phyloP scores from a whole-genome alignment of 2,329 filamentous ascomycete genomes.

The Raffaelea arxii region DNA sequence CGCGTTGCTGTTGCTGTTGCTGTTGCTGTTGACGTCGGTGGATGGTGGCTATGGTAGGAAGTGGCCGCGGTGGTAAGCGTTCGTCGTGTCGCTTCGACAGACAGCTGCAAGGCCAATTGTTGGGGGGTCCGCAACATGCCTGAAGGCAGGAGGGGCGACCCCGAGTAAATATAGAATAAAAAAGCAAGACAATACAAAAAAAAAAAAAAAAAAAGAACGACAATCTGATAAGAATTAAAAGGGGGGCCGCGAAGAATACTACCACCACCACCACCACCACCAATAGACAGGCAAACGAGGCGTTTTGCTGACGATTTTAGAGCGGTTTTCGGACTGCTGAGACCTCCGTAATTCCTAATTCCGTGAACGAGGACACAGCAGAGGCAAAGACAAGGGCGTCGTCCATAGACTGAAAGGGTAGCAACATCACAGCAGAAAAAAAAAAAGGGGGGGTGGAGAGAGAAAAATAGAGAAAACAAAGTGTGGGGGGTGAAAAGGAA shows the following conservation, averaged over 20 bases:
- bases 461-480: too few relatives aligned
- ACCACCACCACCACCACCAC: too few relatives aligned
- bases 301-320: too few relatives aligned
- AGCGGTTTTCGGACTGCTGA: constrained; percentile 3
- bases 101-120: constrained; percentile 13
- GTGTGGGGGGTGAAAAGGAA: too few relatives aligned
- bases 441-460: too few relatives aligned
- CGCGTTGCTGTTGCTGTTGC: neutral
- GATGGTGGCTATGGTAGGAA: constrained; percentile 7
- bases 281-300: too few relatives aligned
- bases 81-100: constrained; percentile 14
- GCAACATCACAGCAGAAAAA: too few relatives aligned
- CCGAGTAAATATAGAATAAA: neutral
- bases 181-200: neutral
- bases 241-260: too few relatives aligned
- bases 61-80: constrained; percentile 11
- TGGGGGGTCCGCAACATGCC: constrained; percentile 14
- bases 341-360: constrained; percentile 2
- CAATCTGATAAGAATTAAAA: too few relatives aligned
- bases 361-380: neutral
- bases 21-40: constrained; percentile 7
- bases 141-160: neutral
- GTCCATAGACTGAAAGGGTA: too few relatives aligned
- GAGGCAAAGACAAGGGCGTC: neutral
- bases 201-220: neutral